Evolutionary conservation across 345 rosid species (phyloP).

Genomic region (Ceriops zippeliana): DNA sequence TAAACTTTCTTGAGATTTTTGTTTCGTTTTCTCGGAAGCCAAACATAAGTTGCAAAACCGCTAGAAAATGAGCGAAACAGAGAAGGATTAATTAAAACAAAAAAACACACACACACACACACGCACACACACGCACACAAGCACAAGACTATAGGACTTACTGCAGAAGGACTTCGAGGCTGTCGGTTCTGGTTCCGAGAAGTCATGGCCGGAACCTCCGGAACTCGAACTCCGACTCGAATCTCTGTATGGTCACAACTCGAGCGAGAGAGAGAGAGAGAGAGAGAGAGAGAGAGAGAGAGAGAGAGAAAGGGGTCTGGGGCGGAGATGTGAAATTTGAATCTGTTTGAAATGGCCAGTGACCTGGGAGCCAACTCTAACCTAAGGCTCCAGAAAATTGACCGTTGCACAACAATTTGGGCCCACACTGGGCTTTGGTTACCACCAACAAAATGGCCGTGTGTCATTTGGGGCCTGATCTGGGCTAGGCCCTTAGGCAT

Average conservation of each 20-base stretch:
- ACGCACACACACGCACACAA: too few species aligned
- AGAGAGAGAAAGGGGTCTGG: slow-evolving; percentile 19
- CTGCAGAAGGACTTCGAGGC: slow-evolving; percentile 65
- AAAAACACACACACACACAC: background rate
- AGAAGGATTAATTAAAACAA: too few species aligned
- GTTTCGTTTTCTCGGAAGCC: background rate
- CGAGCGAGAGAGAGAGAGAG: slow-evolving; percentile 11
- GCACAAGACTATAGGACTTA: slow-evolving; percentile 18
- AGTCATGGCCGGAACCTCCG: slow-evolving; percentile 34
- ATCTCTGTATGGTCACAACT: background rate
- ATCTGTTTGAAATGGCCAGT: slow-evolving; percentile 33
- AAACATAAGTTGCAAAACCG: background rate
- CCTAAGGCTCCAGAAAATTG: background rate
- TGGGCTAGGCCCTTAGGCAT: too few species aligned
- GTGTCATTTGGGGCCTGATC: too few species aligned
- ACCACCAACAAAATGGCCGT: too few species aligned
- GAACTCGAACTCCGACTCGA: background rate
- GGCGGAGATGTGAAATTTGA: slow-evolving; percentile 33
- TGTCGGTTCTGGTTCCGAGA: slow-evolving; percentile 76
- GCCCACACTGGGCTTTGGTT: background rate
- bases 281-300: slow-evolving; percentile 16
- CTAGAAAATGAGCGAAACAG: background rate
- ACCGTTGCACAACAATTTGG: slow-evolving; percentile 11
- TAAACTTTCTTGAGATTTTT: too few species aligned
- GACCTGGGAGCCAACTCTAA: slow-evolving; percentile 19